Conservation (phyloP, 495 filamentous ascomycete species). For the Pyronema domesticum region DNA sequence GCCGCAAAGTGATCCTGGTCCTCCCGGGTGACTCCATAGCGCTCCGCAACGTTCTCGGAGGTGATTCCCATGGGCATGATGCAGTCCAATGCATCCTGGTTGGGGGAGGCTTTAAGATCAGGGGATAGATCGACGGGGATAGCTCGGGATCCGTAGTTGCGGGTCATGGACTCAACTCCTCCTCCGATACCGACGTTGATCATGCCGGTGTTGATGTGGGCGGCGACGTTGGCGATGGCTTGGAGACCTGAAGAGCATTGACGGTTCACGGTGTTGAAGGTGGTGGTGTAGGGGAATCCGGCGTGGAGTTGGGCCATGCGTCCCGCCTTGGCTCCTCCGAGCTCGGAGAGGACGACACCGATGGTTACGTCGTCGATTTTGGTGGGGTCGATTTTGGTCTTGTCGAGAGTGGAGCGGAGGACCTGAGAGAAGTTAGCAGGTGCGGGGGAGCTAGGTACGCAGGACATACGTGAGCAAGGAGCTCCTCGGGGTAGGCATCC, state of each 20-base stretch:
- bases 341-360: conserved; percentile 75
- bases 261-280: conserved; percentile 72
- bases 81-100: conserved; percentile 61
- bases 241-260: conserved; percentile 66
- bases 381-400: conserved; percentile 52
- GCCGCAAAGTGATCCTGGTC: conserved; percentile 77
- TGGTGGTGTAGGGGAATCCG: conserved; percentile 54
- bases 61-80: conserved; percentile 91
- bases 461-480: conserved; percentile 51
- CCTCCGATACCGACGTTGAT: conserved; percentile 69
- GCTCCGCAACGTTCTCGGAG: conserved; percentile 69
- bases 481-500: conserved; percentile 78
- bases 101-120: conserved; percentile 42
- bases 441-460: background rate
- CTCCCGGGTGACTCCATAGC: conserved; percentile 52
- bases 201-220: conserved; percentile 50
- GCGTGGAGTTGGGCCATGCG: conserved; percentile 77
- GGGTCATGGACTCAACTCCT: conserved; percentile 87
- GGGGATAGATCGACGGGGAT: conserved; percentile 73
- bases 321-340: conserved; percentile 78
- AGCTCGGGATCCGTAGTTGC: conserved; percentile 66
- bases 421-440: conserved; percentile 8
- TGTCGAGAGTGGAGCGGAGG: conserved; percentile 59
- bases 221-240: conserved; percentile 51
- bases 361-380: conserved; percentile 64